Base-by-base conservation (phyloP, 176 grass and related monocot species). In the Pontederia paniculata region DNA sequence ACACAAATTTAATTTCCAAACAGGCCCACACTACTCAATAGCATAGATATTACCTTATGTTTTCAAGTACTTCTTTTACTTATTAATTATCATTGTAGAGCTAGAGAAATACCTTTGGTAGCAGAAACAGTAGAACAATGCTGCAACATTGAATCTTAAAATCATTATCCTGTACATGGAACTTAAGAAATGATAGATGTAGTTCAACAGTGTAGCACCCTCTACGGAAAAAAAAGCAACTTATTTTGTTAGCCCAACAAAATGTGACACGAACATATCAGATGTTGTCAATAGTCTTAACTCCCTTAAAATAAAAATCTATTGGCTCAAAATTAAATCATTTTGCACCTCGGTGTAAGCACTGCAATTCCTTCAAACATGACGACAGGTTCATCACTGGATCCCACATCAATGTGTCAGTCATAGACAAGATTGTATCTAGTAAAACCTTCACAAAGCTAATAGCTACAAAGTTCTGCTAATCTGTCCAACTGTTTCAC, bases 141-240 rank as follows among this genome's bases (percentile, higher is more conserved):
- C 82, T 96, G 70, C 81, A 74, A 79, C 87, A 96, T 57, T 84
- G 91, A 56, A 96, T 96, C 76, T 96, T 96, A 81, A 96, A 96
- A 84, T 96, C 91, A 83, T 68, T 96, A 52, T 82, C 91, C 67
- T 86, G 82, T 64, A 85, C 91, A 74, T 96, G 91, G 23, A 89
- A 81, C 15, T 76, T 71, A 23, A 96, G 81, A 64, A 96, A 96
- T 64, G 82, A 87, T 45, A 81, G 21, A 48, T 89, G 82, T 71
- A 96, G 91, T 59, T 89, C 91, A 76, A 96, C 76, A 57, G 73
- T 86, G 64, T 89, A 89, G 63, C 91, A 57, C 18, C 91, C 91
- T 75, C 90, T 89, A 55, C 44, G 80, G 61, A 28, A 83, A 50
- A 4, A 44, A 4, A 17, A 63, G 58, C 47, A 48, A 70, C 51